A percentile compares a stretch with the other conserved stretches of the same genome.
Conservation (phyloP, 2,329 filamentous ascomycete genomes). For the Pezicula radicicola region DNA sequence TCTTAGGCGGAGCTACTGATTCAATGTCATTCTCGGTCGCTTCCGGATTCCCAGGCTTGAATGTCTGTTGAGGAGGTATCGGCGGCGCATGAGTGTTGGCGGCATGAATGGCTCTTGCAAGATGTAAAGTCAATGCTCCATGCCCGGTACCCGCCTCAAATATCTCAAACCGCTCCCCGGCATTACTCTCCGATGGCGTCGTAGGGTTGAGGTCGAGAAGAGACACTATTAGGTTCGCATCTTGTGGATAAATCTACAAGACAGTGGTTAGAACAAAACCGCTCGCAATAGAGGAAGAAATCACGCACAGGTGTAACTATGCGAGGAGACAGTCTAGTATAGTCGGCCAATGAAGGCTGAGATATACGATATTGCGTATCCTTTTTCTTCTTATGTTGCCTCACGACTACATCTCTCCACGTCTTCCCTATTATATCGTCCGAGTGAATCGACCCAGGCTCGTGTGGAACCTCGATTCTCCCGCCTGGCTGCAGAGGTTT, state of each 20-base stretch:
- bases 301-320: conserved; percentile 69
- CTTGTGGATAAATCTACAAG: conserved; percentile 67
- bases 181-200: conserved; percentile 63
- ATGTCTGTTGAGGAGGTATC: conserved; percentile 22
- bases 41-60: background rate
- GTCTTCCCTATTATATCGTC: conserved; percentile 30
- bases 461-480: conserved; percentile 26
- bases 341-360: conserved; percentile 69
- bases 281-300: background rate
- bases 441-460: conserved; percentile 30
- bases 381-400: conserved; percentile 8
- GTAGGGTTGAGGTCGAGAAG: conserved; percentile 71
- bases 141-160: conserved; percentile 86
- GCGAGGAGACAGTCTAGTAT: conserved; percentile 64
- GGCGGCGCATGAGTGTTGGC: conserved; percentile 57
- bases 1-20: background rate
- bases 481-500: conserved; percentile 36
- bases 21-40: background rate
- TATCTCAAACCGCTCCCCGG: conserved; percentile 58
- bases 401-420: conserved; percentile 14
- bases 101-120: conserved; percentile 73
- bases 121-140: conserved; percentile 72
- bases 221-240: conserved; percentile 72
- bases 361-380: conserved; percentile 37
- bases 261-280: conserved; percentile 1